These are phyloP conservation scores for Teunomyces barrocoloradensis DNA, from an alignment of 805 yeast genomes.

Conservation along the genomic window DNA sequence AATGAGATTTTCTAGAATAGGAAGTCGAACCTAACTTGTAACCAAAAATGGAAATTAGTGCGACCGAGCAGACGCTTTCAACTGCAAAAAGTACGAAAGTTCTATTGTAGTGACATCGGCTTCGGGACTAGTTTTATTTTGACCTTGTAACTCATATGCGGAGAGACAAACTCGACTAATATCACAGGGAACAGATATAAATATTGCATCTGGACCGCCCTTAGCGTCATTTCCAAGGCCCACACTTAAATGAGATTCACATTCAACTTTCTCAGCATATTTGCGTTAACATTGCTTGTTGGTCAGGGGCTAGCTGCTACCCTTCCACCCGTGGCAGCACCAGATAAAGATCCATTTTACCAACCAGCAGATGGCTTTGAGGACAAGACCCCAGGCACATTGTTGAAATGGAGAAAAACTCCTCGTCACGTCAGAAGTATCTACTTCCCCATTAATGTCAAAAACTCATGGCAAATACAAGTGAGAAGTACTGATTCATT, in stretches of 20 bases:
- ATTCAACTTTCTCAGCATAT: background rate
- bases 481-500: slow-evolving; percentile 19
- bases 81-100: background rate
- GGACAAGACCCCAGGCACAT: slow-evolving; percentile 18
- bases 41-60: slow-evolving; percentile 1
- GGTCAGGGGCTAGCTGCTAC: background rate
- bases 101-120: too few species aligned
- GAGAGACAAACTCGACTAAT: background rate
- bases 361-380: slow-evolving; percentile 21
- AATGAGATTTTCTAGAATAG: background rate
- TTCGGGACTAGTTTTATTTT: too few species aligned
- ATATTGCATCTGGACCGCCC: background rate
- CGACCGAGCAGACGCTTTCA: background rate
- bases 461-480: slow-evolving; percentile 19
- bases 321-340: background rate
- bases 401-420: slow-evolving; percentile 19
- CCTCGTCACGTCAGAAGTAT: slow-evolving; percentile 18
- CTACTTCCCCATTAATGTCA: slow-evolving; percentile 17
- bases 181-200: background rate
- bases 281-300: background rate
- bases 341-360: slow-evolving; percentile 22
- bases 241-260: slow-evolving; percentile 1
- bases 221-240: background rate
- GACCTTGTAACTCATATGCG: background rate
- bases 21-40: background rate